These are phyloP conservation scores for Solanum pennellii DNA, from an alignment of 257 asterid genomes.

Conservation along the genomic window DNA sequence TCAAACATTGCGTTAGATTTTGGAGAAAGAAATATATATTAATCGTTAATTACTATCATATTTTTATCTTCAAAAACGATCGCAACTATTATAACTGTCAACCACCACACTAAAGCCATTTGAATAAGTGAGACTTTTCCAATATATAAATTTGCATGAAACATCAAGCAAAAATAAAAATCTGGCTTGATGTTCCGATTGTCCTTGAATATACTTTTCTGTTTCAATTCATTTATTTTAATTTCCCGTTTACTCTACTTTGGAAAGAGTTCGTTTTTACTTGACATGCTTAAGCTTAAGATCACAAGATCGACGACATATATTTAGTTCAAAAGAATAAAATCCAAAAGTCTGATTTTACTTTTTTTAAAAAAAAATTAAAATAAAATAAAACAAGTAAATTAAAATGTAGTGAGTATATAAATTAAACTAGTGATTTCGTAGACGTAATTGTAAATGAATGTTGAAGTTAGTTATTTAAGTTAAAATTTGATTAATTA, in stretches of 20 bases:
- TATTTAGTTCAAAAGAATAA: too few species aligned
- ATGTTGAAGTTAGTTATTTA: neutral
- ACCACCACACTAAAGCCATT: neutral
- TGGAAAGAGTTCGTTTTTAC: neutral
- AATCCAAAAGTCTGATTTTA: too few species aligned
- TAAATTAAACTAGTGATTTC: neutral
- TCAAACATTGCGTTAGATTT: too few species aligned
- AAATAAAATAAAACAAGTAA: too few species aligned
- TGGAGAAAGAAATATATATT: too few species aligned
- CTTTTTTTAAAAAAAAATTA: too few species aligned
- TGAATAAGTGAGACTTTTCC: neutral
- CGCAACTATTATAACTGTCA: neutral
- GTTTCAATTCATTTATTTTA: too few species aligned
- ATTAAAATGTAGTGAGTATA: neutral
- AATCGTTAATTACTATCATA: too few species aligned
- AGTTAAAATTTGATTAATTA: neutral
- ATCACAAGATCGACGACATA: too few species aligned
- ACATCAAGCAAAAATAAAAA: neutral
- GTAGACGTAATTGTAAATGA: neutral
- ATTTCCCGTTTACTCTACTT: neutral
- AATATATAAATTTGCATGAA: neutral
- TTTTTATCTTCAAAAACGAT: neutral
- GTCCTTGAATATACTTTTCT: neutral
- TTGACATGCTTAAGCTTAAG: too few species aligned
- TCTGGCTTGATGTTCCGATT: neutral